These are phyloP conservation scores for Taphrina betulina DNA, from an alignment of 1,139 yeast species.

Conservation along the genomic window DNA sequence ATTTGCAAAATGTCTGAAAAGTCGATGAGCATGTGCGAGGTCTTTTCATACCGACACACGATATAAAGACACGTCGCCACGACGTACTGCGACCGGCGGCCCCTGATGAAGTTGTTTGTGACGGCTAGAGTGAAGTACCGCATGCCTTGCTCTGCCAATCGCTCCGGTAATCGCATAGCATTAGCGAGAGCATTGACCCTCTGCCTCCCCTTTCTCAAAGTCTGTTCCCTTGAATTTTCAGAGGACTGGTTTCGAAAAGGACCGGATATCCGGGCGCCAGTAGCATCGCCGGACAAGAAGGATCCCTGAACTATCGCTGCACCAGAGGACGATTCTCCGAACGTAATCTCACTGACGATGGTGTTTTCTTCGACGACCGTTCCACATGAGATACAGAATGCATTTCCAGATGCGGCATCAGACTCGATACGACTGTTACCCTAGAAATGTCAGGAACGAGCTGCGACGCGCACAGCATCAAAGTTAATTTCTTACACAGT, in stretches of 20 bases:
- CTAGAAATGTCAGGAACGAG: no score
- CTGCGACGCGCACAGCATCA: no score
- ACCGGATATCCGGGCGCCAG: conserved; percentile 66
- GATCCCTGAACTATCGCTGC: conserved; percentile 96
- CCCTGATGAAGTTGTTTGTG: conserved; percentile 86
- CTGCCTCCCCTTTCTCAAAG: conserved; percentile 44
- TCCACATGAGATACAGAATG: conserved; percentile 81
- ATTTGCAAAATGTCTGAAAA: conserved; percentile 86
- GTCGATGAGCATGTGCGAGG: conserved; percentile 94
- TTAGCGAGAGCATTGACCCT: conserved; percentile 60
- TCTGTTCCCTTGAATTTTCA: conserved; percentile 83
- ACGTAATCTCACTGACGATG: conserved; percentile 90
- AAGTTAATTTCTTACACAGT: conserved; percentile 15
- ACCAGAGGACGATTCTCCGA: conserved; percentile 87
- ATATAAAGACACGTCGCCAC: conserved; percentile 91
- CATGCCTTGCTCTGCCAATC: conserved; percentile 78
- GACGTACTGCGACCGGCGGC: conserved; percentile 90
- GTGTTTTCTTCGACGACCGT: conserved; percentile 86
- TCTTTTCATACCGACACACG: conserved; percentile 86
- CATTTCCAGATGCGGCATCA: conserved; percentile 34
- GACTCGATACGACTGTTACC: conserved; percentile 26
- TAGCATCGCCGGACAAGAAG: conserved; percentile 83
- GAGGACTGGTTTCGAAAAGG: conserved; percentile 44
- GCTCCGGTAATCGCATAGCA: conserved; percentile 75
- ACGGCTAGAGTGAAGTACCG: conserved; percentile 87